These are phyloP conservation scores for Silybum marianum DNA, from an alignment of 129 eudicot species.

Conservation along the genomic window DNA sequence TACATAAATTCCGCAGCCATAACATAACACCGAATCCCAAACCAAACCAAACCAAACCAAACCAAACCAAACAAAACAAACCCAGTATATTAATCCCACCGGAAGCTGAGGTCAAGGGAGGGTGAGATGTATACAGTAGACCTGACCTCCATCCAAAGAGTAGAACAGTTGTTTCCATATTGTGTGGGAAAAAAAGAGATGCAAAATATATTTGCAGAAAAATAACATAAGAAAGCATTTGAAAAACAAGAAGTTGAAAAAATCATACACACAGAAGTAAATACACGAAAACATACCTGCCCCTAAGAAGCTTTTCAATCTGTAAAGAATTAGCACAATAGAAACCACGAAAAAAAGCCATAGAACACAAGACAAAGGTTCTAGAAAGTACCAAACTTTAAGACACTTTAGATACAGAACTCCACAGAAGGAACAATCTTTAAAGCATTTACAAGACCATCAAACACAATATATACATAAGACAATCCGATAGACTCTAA, in stretches of 20 bases:
- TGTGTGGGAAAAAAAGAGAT: not conserved
- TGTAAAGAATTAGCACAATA: not conserved
- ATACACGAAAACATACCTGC: not conserved
- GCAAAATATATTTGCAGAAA: not conserved
- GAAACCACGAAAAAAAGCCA: not conserved
- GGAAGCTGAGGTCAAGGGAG: not conserved
- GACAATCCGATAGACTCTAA: not conserved
- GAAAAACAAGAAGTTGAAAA: not conserved
- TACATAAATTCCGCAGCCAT: not conserved
- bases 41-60: not conserved
- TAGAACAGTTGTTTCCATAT: not conserved
- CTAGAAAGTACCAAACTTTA: conserved; percentile 4
- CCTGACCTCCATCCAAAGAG: not conserved
- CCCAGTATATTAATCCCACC: not conserved
- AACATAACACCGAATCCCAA: not conserved
- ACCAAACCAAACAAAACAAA: not conserved
- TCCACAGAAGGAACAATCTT: not conserved
- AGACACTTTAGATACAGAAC: not conserved
- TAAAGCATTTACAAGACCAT: not conserved
- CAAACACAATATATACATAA: not conserved
- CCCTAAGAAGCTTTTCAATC: not conserved
- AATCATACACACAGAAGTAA: not conserved
- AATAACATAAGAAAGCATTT: not conserved
- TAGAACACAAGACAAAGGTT: not conserved
- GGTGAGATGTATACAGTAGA: not conserved